These are phyloP conservation scores for Ustilago trichophora DNA, from an alignment of 1,284 basidiomycete species.

Conservation along the genomic window DNA sequence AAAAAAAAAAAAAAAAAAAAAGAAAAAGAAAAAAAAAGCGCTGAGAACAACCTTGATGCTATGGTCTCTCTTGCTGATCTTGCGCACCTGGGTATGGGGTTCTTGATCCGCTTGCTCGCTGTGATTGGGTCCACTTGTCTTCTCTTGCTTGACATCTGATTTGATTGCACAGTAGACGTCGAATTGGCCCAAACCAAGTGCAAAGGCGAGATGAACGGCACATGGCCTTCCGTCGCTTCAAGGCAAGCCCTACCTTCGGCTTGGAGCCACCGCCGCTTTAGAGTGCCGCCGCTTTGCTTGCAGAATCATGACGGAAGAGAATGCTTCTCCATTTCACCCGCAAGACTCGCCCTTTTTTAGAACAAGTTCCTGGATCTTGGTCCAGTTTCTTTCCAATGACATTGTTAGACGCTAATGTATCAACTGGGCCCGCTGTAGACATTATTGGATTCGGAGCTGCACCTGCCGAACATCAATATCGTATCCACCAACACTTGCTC, in stretches of 20 bases:
- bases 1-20: too few relatives aligned
- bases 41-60: background rate
- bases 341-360: too few relatives aligned
- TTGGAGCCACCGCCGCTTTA: too few relatives aligned
- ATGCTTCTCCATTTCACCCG: too few relatives aligned
- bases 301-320: too few relatives aligned
- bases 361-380: too few relatives aligned
- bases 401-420: constrained; percentile 12
- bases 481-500: background rate
- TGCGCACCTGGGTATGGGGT: too few relatives aligned
- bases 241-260: too few relatives aligned
- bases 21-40: too few relatives aligned
- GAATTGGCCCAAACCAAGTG: constrained; percentile 3
- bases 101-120: background rate
- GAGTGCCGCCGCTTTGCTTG: too few relatives aligned
- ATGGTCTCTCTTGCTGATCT: background rate
- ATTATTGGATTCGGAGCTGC: constrained; percentile 5
- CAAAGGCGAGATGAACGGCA: constrained; percentile 2
- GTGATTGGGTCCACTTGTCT: background rate
- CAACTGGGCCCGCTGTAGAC: constrained; percentile 1
- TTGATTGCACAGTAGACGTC: background rate
- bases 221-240: constrained; percentile 6
- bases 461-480: background rate
- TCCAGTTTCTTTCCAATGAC: too few relatives aligned
- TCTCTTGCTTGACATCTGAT: background rate